phyloP scores from a whole-genome alignment of 805 yeast genomes.

The Saturnispora silvae region DNA sequence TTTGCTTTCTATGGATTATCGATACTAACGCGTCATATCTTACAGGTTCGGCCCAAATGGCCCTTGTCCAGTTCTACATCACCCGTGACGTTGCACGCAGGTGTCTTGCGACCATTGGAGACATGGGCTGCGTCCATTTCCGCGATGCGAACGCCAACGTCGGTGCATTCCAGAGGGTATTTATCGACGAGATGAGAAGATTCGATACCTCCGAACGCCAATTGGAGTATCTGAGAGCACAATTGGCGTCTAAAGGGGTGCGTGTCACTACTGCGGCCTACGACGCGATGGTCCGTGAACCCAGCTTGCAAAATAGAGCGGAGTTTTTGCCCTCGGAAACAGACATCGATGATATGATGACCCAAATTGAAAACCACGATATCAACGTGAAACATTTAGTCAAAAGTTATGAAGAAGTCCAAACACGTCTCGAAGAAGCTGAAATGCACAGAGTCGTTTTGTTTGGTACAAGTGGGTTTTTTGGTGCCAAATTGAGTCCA shows the following conservation, averaged over 20 bases:
- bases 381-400: constrained; percentile 59
- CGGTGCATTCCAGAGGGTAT: constrained; percentile 79
- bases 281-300: constrained; percentile 18
- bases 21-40: constrained; percentile 4
- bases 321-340: constrained; percentile 43
- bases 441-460: constrained; percentile 59
- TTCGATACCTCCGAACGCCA: constrained; percentile 87
- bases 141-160: constrained; percentile 77
- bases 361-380: constrained; percentile 54
- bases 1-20: too few relatives aligned
- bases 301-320: constrained; percentile 13
- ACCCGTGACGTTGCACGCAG: constrained; percentile 87
- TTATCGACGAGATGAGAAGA: constrained; percentile 76
- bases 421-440: constrained; percentile 44
- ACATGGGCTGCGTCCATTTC: constrained; percentile 76
- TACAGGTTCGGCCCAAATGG: constrained; percentile 90
- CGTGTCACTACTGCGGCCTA: constrained; percentile 18
- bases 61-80: constrained; percentile 81
- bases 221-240: constrained; percentile 41
- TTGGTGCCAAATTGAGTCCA: constrained; percentile 24
- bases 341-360: constrained; percentile 62
- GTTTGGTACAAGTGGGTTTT: constrained; percentile 27
- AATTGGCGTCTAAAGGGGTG: constrained; percentile 42
- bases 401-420: constrained; percentile 54
- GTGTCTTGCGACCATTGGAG: constrained; percentile 77